phyloP scores from a whole-genome alignment of 306 rosid species.

The Alnus glutinosa region DNA sequence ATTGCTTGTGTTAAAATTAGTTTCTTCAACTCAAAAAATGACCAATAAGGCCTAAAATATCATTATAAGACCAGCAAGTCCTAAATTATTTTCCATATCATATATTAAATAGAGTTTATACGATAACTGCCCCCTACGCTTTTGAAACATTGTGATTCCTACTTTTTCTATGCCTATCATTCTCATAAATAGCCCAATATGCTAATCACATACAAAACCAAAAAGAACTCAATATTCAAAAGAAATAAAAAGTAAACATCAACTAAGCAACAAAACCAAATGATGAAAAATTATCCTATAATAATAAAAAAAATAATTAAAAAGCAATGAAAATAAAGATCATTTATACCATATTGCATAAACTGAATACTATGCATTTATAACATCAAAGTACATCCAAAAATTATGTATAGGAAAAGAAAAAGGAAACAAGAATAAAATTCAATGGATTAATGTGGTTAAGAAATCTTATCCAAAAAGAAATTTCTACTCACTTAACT shows the following conservation, averaged over 20 bases:
- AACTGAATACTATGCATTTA: background rate
- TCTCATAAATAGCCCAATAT: background rate
- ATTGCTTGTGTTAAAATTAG: background rate
- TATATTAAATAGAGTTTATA: no score
- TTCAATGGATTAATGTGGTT: background rate
- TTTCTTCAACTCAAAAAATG: background rate
- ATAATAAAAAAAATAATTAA: background rate
- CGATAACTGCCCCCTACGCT: no score
- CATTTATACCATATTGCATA: background rate
- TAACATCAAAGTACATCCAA: background rate
- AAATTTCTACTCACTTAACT: no score
- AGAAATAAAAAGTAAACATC: background rate
- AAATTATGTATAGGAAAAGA: background rate
- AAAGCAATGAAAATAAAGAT: no score
- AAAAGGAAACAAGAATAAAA: background rate
- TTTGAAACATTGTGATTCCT: no score
- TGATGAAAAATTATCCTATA: background rate
- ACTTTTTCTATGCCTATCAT: background rate
- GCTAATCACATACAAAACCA: background rate
- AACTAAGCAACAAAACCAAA: background rate
- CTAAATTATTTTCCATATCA: background rate
- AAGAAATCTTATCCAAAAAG: no score
- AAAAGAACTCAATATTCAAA: background rate
- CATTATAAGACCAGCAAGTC: background rate
- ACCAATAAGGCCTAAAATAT: background rate